A percentile compares a stretch with the other conserved stretches of the same genome.
These are phyloP conservation scores for Yarrowia sp. DNA, from an alignment of 805 yeast genomes.

Conservation along the genomic window DNA sequence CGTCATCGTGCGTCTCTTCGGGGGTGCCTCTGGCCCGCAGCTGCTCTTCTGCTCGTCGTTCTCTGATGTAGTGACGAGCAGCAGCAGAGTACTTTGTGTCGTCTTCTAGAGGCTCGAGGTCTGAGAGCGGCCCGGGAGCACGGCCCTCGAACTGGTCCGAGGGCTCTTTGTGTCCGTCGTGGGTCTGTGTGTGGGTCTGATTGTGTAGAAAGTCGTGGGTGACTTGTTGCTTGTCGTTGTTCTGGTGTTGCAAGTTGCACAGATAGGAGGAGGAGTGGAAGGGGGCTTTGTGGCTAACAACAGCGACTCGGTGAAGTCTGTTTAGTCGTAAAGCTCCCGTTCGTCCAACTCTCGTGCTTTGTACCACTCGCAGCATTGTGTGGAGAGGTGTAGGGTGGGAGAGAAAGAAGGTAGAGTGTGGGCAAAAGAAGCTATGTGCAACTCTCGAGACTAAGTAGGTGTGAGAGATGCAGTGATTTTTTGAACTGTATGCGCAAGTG, in stretches of 20 bases:
- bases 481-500: slow-evolving; percentile 15
- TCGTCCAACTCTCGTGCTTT: not conserved
- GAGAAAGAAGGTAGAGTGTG: not conserved
- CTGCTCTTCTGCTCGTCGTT: not conserved
- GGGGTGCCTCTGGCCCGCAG: not conserved
- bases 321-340: not conserved
- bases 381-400: not conserved
- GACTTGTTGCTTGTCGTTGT: not conserved
- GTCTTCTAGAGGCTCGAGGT: slow-evolving; percentile 10
- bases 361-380: not conserved
- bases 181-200: not conserved
- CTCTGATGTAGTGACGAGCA: slow-evolving; percentile 7
- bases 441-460: not conserved
- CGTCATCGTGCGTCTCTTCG: not conserved
- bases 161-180: too few species aligned
- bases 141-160: too few species aligned
- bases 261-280: not conserved
- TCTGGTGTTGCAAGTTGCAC: not conserved
- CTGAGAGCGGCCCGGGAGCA: not conserved
- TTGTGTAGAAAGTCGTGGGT: not conserved
- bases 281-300: too few species aligned
- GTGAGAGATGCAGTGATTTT: slow-evolving; percentile 8
- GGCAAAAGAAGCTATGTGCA: not conserved
- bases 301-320: not conserved
- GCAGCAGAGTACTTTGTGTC: slow-evolving; percentile 17